Percentiles rank a stretch among this genome's conserved stretches.
These are phyloP conservation scores for Coniferiporia weirii DNA, from an alignment of 1,284 basidiomycete species.

Conservation along the genomic window DNA sequence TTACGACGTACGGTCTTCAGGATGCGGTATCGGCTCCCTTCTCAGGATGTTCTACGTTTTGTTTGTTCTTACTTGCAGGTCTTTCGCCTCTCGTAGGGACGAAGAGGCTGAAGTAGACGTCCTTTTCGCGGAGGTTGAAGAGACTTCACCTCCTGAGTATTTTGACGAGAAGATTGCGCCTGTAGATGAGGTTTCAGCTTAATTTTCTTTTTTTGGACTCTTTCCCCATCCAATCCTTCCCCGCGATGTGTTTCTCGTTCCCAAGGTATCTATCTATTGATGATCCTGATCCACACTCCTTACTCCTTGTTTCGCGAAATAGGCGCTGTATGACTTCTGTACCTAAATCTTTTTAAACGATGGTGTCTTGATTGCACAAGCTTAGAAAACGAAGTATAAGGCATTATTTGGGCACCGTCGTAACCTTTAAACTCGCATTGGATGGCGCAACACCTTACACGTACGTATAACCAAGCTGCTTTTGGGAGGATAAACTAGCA, in stretches of 20 bases:
- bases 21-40: conserved; percentile 73
- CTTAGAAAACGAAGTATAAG: not conserved
- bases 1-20: conserved; percentile 30
- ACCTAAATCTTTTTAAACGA: not conserved
- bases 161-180: conserved; percentile 42
- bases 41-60: conserved; percentile 74
- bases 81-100: conserved; percentile 34
- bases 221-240: not conserved
- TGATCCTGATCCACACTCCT: conserved; percentile 2
- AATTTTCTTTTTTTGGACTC: not conserved
- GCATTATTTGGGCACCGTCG: too few species aligned
- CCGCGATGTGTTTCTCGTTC: not conserved
- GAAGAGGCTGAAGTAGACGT: conserved; percentile 31
- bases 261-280: not conserved
- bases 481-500: too few species aligned
- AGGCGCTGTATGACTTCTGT: conserved; percentile 1
- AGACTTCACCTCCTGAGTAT: conserved; percentile 20
- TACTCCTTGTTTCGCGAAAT: not conserved
- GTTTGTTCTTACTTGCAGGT: conserved; percentile 50
- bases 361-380: not conserved
- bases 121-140: conserved; percentile 30
- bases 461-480: too few species aligned
- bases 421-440: too few species aligned
- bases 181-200: conserved; percentile 8
- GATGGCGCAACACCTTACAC: too few species aligned